These are phyloP conservation scores for Geum urbanum DNA, from an alignment of 306 rosid genomes.

Conservation along the genomic window DNA sequence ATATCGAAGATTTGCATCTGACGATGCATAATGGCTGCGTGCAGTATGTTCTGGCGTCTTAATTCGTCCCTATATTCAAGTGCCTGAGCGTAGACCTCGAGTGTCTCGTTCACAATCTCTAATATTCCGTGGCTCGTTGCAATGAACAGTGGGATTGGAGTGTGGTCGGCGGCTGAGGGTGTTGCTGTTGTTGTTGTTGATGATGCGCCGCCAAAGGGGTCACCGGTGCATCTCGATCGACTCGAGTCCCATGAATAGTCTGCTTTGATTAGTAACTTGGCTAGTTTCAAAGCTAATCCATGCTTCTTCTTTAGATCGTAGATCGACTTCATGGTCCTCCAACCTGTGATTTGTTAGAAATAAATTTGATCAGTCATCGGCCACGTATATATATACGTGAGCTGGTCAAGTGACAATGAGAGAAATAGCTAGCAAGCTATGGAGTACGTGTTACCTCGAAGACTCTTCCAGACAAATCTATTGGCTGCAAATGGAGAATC, in stretches of 20 bases:
- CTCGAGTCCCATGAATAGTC: slow-evolving; percentile 9
- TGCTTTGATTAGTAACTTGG: neutral
- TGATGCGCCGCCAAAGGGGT: no score
- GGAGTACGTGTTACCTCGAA: no score
- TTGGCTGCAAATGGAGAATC: neutral
- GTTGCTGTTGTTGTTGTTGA: no score
- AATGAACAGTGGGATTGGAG: slow-evolving; percentile 7
- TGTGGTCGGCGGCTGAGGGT: no score
- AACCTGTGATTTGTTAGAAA: neutral
- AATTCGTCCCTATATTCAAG: neutral
- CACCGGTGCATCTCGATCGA: neutral
- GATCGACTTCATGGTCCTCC: neutral
- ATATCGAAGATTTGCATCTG: neutral
- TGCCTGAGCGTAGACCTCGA: slow-evolving; percentile 15
- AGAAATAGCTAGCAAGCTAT: no score
- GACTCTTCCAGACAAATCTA: neutral
- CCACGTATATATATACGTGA: no score
- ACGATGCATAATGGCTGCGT: slow-evolving; percentile 18
- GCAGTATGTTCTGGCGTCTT: slow-evolving; percentile 22
- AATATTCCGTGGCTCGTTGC: slow-evolving; percentile 23
- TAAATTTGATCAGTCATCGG: neutral
- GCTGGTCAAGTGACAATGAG: no score
- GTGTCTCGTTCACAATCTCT: slow-evolving; percentile 11
- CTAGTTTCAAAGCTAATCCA: slow-evolving; percentile 16
- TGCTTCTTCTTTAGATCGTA: neutral